These are phyloP conservation scores for Areca catechu DNA, from an alignment of 176 grass and related monocot genomes.

Conservation along the genomic window DNA sequence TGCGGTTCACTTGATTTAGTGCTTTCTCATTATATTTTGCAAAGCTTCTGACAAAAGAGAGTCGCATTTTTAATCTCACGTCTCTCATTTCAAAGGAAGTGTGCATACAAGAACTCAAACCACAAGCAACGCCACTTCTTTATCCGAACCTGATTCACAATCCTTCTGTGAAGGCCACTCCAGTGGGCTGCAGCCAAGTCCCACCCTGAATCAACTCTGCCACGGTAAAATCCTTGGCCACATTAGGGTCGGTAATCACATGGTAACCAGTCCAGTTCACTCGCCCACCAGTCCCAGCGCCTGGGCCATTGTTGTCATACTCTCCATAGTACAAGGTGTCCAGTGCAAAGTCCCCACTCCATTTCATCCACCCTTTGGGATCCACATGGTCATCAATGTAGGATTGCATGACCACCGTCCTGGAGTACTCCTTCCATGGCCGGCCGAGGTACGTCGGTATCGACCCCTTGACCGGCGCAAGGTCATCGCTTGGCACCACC, in stretches of 20 bases:
- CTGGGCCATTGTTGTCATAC: conserved; percentile 40
- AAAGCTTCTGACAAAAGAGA: too few species aligned
- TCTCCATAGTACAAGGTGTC: conserved; percentile 45
- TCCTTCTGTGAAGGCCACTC: conserved; percentile 35
- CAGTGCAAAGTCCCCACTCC: conserved; percentile 47
- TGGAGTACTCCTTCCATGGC: conserved; percentile 60
- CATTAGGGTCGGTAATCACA: conserved; percentile 35
- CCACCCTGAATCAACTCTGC: conserved; percentile 43
- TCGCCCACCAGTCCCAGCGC: conserved; percentile 23
- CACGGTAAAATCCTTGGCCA: conserved; percentile 50
- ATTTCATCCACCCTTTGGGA: conserved; percentile 44
- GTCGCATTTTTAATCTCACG: too few species aligned
- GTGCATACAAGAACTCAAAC: too few species aligned
- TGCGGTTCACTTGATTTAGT: too few species aligned
- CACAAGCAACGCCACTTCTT: too few species aligned
- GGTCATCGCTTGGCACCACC: conserved; percentile 54
- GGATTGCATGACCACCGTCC: conserved; percentile 43
- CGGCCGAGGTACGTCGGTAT: conserved; percentile 41
- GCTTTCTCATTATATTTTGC: too few species aligned
- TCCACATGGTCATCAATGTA: conserved; percentile 31
- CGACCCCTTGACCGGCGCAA: conserved; percentile 14
- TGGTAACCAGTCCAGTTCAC: conserved; percentile 45
- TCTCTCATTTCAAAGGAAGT: too few species aligned
- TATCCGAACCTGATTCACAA: conserved; percentile 15
- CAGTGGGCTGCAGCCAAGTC: conserved; percentile 34